These are phyloP conservation scores for Quercus aquifolioides DNA, from an alignment of 306 rosid species.

Conservation along the genomic window DNA sequence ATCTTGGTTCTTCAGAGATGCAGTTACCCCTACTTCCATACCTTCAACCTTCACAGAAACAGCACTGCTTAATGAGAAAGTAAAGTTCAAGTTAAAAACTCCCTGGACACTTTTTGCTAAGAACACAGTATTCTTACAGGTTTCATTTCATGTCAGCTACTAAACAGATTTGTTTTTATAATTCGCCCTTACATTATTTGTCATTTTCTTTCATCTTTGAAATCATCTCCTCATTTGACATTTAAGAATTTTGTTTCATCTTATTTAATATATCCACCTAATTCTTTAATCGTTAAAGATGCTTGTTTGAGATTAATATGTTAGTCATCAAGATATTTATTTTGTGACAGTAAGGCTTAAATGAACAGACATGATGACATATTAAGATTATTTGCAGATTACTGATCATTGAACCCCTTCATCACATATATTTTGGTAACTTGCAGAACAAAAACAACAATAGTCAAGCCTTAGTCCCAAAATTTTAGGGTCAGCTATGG, in stretches of 20 bases:
- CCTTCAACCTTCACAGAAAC: constrained; percentile 63
- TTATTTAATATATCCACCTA: background rate
- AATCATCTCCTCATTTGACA: background rate
- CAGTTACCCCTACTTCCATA: constrained; percentile 60
- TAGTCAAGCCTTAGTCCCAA: no score
- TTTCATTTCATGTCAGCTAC: background rate
- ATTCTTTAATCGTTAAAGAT: background rate
- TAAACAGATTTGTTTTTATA: background rate
- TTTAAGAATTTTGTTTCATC: background rate
- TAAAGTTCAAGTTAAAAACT: background rate
- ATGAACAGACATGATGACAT: background rate
- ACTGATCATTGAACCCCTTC: background rate
- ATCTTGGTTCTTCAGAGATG: constrained; percentile 54
- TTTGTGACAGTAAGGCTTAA: background rate
- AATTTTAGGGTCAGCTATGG: no score
- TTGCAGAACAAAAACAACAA: no score
- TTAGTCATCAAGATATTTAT: background rate
- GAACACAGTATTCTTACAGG: background rate
- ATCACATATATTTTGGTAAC: background rate
- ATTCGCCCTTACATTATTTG: background rate
- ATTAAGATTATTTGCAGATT: background rate
- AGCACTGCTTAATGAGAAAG: constrained; percentile 18
- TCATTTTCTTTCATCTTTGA: background rate
- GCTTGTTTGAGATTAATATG: background rate
- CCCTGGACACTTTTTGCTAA: background rate